phyloP scores from a whole-genome alignment of 768 basidiomycete species.

The Kwoniella bestiolae region DNA sequence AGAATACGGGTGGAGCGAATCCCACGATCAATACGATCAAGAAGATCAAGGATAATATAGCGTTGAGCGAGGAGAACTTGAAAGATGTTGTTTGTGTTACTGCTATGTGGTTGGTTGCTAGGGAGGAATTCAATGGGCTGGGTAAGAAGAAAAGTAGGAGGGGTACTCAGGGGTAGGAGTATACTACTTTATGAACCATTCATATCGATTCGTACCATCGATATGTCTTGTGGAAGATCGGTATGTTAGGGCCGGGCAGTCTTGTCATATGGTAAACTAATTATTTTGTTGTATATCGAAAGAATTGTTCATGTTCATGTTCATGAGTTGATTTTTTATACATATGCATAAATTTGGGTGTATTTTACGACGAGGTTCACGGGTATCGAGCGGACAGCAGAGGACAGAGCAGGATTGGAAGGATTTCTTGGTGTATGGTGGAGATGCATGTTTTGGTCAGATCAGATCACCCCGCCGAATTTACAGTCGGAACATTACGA shows the following conservation, averaged over 20 bases:
- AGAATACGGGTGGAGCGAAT: constrained; percentile 15
- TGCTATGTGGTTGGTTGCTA: constrained; percentile 85
- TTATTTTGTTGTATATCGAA: neutral
- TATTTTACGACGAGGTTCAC: too few species aligned
- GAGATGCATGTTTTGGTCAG: too few species aligned
- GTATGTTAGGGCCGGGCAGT: too few species aligned
- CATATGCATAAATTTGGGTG: neutral
- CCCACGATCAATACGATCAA: constrained; percentile 14
- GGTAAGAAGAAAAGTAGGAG: constrained; percentile 74
- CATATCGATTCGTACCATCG: too few species aligned
- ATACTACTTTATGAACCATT: too few species aligned
- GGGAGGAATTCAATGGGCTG: constrained; percentile 90
- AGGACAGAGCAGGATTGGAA: too few species aligned
- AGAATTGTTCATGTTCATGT: neutral
- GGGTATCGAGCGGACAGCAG: too few species aligned
- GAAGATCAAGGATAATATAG: constrained; percentile 60
- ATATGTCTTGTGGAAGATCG: neutral
- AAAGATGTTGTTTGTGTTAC: constrained; percentile 89
- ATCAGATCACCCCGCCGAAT: too few species aligned
- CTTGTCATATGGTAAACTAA: neutral
- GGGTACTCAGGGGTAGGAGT: constrained; percentile 41
- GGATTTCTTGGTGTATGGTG: too few species aligned
- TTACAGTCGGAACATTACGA: too few species aligned
- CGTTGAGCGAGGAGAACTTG: constrained; percentile 85
- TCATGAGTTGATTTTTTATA: neutral